phyloP scores from a whole-genome alignment of 1,284 basidiomycete genomes.

The Apiotrichum mycotoxinovorans region DNA sequence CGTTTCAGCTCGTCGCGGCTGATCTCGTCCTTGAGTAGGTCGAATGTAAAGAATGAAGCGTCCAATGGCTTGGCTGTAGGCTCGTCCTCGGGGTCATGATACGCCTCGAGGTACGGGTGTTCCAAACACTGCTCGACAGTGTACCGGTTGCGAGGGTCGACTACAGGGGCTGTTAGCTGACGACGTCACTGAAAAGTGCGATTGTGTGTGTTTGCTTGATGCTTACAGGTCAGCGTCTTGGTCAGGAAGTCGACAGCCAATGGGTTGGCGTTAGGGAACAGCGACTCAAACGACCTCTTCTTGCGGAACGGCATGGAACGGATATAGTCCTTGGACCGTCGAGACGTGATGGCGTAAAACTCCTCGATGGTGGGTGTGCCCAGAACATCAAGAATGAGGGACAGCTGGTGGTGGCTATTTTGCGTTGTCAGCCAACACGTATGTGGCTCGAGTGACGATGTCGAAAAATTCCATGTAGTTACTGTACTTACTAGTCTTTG shows the following conservation, averaged over 20 bases:
- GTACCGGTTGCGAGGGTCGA: conserved; percentile 89
- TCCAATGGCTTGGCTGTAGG: conserved; percentile 84
- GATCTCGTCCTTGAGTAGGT: conserved; percentile 89
- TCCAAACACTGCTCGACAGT: conserved; percentile 84
- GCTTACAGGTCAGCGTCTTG: conserved; percentile 72
- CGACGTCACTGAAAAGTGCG: background rate
- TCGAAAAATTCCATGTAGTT: too few relatives aligned
- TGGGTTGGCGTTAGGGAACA: conserved; percentile 84
- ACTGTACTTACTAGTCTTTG: conserved; percentile 71
- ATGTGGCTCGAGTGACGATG: too few relatives aligned
- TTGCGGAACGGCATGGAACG: conserved; percentile 83
- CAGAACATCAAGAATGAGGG: conserved; percentile 82
- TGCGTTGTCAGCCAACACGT: conserved; percentile 21
- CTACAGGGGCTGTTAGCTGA: conserved; percentile 47
- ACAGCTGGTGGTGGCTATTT: conserved; percentile 78
- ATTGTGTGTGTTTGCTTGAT: too few relatives aligned
- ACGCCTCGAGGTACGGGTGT: conserved; percentile 87
- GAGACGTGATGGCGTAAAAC: conserved; percentile 82
- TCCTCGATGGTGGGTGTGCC: conserved; percentile 90
- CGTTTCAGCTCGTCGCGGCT: conserved; percentile 73
- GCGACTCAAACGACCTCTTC: conserved; percentile 66
- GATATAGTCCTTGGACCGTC: conserved; percentile 83
- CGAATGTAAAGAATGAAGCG: conserved; percentile 90
- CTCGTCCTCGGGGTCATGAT: conserved; percentile 85
- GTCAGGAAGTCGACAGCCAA: conserved; percentile 85